Conservation (phyloP, 805 yeast species). For the Tetrapisispora iriomotensis region DNA sequence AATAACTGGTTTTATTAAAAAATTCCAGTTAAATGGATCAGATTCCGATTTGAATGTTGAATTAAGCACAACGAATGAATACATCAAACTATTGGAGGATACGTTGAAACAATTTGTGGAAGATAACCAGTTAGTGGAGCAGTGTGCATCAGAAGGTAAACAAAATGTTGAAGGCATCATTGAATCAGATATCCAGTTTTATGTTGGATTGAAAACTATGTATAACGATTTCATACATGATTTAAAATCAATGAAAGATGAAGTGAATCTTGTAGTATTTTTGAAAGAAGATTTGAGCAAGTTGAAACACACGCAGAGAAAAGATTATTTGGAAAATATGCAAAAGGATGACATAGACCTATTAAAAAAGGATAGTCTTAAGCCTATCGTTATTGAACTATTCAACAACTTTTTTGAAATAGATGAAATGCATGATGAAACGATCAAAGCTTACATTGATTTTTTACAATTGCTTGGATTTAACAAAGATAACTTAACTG, state of each 20-base stretch:
- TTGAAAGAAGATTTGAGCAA: conserved; percentile 19
- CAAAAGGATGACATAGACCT: not conserved
- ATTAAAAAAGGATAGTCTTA: not conserved
- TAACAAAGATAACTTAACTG: not conserved
- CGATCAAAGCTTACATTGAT: not conserved
- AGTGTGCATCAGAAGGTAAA: not conserved
- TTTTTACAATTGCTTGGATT: not conserved
- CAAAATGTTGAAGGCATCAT: conserved; percentile 15
- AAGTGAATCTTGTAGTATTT: conserved; percentile 10
- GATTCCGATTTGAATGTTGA: conserved; percentile 12
- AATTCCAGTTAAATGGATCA: conserved; percentile 9
- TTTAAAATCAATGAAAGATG: conserved; percentile 11
- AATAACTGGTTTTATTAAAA: conserved; percentile 20
- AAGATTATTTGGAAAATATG: conserved; percentile 18
- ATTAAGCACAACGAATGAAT: conserved; percentile 13
- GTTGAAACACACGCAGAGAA: conserved; percentile 19
- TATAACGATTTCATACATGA: conserved; percentile 24
- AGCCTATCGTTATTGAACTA: not conserved
- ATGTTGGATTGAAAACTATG: conserved; percentile 24
- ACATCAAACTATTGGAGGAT: conserved; percentile 14
- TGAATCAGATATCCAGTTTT: conserved; percentile 22
- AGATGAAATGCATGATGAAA: not conserved
- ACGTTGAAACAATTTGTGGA: conserved; percentile 18
- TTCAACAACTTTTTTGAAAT: not conserved
- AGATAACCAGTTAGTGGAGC: conserved; percentile 23